phyloP scores from a whole-genome alignment of 345 rosid species.

The Citrus inodora region DNA sequence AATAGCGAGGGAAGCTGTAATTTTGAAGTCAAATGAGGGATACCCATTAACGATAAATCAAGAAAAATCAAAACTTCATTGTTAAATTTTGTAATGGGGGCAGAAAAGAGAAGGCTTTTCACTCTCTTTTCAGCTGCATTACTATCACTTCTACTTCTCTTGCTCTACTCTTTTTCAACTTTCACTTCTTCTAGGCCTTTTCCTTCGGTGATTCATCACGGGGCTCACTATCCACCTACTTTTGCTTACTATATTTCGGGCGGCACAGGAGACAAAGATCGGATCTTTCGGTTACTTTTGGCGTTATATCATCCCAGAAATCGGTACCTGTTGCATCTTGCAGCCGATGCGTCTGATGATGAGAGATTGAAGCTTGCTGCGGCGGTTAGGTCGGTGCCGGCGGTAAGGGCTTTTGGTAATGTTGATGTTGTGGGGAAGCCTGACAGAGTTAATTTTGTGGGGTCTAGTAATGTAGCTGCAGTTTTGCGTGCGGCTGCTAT shows the following conservation, averaged over 20 bases:
- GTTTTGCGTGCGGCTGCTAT: slow-evolving; percentile 79
- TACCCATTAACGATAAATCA: slow-evolving; percentile 39
- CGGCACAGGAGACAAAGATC: slow-evolving; percentile 62
- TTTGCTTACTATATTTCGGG: slow-evolving; percentile 91
- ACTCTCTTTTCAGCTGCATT: slow-evolving; percentile 77
- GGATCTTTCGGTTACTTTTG: slow-evolving; percentile 74
- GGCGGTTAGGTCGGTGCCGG: slow-evolving; percentile 67
- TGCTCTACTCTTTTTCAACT: slow-evolving; percentile 72
- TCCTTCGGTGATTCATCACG: slow-evolving; percentile 72
- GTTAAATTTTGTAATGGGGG: slow-evolving; percentile 54
- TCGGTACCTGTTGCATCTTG: slow-evolving; percentile 79
- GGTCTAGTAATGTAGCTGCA: slow-evolving; percentile 64
- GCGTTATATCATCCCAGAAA: slow-evolving; percentile 97
- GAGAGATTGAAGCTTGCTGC: slow-evolving; percentile 59
- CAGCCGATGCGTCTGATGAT: slow-evolving; percentile 69
- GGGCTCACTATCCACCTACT: slow-evolving; percentile 81
- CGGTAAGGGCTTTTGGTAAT: slow-evolving; percentile 71
- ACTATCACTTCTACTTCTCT: slow-evolving; percentile 61
- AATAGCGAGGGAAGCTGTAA: not conserved
- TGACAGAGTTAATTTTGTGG: slow-evolving; percentile 66
- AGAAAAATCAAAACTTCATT: slow-evolving; percentile 1
- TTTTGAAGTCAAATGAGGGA: slow-evolving; percentile 8
- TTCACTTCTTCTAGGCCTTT: slow-evolving; percentile 64
- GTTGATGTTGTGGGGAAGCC: slow-evolving; percentile 88
- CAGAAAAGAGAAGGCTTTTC: slow-evolving; percentile 91